phyloP scores from a whole-genome alignment of 306 rosid species.

The Ochetophila trinervis region DNA sequence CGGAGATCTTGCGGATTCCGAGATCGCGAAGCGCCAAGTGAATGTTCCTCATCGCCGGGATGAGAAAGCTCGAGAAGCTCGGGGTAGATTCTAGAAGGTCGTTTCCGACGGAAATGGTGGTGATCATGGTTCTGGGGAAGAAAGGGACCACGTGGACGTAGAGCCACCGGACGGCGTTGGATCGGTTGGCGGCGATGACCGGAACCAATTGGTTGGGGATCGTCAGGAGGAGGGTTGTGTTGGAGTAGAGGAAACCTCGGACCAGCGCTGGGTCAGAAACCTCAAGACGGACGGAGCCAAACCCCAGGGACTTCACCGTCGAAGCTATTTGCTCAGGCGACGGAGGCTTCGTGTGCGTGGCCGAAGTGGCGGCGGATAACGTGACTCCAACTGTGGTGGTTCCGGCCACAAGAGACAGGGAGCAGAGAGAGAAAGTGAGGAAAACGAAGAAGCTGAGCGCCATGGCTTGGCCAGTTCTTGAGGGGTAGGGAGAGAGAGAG shows the following conservation, averaged over 20 bases:
- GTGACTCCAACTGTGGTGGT: constrained; percentile 51
- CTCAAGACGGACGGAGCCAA: constrained; percentile 54
- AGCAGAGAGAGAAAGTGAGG: constrained; percentile 24
- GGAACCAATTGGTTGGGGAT: constrained; percentile 61
- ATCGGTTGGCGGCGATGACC: constrained; percentile 59
- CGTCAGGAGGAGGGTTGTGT: constrained; percentile 60
- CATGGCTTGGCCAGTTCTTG: constrained; percentile 12
- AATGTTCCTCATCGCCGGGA: constrained; percentile 69
- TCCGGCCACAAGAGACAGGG: background rate
- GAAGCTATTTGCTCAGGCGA: constrained; percentile 26
- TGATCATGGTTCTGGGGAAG: constrained; percentile 77
- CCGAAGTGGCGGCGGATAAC: constrained; percentile 27
- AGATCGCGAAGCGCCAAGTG: constrained; percentile 59
- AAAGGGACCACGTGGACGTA: constrained; percentile 67
- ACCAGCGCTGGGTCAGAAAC: constrained; percentile 53
- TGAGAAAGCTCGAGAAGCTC: constrained; percentile 27
- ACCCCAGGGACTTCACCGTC: constrained; percentile 36
- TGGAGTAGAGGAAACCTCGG: constrained; percentile 67
- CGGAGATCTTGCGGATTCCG: constrained; percentile 62
- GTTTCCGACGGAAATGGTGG: constrained; percentile 78
- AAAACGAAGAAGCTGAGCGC: constrained; percentile 13
- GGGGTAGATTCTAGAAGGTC: constrained; percentile 51
- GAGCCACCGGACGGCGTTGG: constrained; percentile 64
- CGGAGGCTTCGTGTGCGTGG: background rate
- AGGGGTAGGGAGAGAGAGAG: constrained; percentile 12